Evolutionary conservation across 306 rosid genomes (phyloP), one percentile per base, ranked within the genome.

Genomic region (Ziziphus jujuba): DNA sequence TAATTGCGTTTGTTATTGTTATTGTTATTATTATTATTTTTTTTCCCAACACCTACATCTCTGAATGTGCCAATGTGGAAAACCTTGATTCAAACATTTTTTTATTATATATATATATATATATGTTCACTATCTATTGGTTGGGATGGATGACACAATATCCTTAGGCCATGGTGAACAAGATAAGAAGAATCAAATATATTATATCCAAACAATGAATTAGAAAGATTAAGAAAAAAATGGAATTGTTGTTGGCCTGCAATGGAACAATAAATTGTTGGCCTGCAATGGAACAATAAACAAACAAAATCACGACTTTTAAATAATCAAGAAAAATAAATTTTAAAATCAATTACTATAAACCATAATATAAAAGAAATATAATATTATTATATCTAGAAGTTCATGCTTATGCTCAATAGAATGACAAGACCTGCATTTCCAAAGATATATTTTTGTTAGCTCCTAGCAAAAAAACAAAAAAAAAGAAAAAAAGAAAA

Each of bases 201-300:
- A 13, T 47, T 13, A 47, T 47, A 11, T 47, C 16, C 55, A 50
- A 48, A 61, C 43, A 59, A 72, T 33, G 16, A 16, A 6, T 45
- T 19, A 31, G 40, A 19, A 34, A 66, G 52, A 48, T 53, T 2
- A 0, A 65, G 31, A 23, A 33, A 7, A 59, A 68, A 24, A 66
- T 3, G 33, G 25, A 48, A 21, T 63, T 78, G 79, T 50, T 56
- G 80, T 45, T 74, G 72, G 79, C 79, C 79, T 43, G 75, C 77
- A 76, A 57, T 28, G 71, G 22, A 45, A 43, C 53, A 67, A 28
- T 51, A 40, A 60, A 9, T 50, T 56, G 80, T 45, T 74, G 72
- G 79, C 79, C 79, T 43, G 75, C 77, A 76, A 57, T 28, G 71
- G 22, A 45, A 43, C 53, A 67, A 28, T 51, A 40, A 60, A 9